phyloP scores from a whole-genome alignment of 257 asterid genomes.

The Solanum okadae region DNA sequence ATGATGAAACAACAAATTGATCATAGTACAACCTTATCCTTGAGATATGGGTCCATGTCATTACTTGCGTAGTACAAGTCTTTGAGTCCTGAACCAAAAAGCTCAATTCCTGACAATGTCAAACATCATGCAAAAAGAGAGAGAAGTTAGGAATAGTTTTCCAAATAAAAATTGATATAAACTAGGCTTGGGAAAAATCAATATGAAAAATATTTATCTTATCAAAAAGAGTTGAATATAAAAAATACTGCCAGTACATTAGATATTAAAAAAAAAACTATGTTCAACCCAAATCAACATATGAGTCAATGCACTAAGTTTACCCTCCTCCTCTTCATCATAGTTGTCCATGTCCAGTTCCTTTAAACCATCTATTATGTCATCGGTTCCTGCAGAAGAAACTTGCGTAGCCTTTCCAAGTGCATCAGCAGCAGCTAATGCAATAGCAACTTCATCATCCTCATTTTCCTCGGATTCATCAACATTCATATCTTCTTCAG shows the following conservation, averaged over 20 bases:
- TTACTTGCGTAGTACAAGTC: conserved; percentile 60
- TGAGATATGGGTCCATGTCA: conserved; percentile 64
- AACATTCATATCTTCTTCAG: conserved; percentile 38
- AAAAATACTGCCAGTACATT: not conserved
- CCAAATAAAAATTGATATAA: not conserved
- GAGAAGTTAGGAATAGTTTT: not conserved
- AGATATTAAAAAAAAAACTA: not conserved
- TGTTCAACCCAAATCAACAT: not conserved
- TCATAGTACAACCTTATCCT: conserved; percentile 37
- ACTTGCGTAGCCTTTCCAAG: conserved; percentile 41
- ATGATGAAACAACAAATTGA: not conserved
- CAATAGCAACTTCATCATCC: conserved; percentile 49
- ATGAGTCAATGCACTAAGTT: not conserved
- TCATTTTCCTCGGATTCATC: conserved; percentile 29
- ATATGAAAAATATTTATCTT: not conserved
- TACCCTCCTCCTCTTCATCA: conserved; percentile 91
- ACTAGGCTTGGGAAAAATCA: not conserved
- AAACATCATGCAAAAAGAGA: not conserved
- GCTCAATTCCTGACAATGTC: conserved; percentile 41
- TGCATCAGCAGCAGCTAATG: conserved; percentile 66
- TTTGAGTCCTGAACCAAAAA: conserved; percentile 20
- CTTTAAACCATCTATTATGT: conserved; percentile 47
- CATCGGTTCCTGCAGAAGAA: conserved; percentile 31
- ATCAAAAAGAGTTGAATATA: not conserved
- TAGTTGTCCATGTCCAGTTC: conserved; percentile 83